phyloP scores from a whole-genome alignment of 2,329 filamentous ascomycete genomes.

The Hymenoscyphus salicellus region DNA sequence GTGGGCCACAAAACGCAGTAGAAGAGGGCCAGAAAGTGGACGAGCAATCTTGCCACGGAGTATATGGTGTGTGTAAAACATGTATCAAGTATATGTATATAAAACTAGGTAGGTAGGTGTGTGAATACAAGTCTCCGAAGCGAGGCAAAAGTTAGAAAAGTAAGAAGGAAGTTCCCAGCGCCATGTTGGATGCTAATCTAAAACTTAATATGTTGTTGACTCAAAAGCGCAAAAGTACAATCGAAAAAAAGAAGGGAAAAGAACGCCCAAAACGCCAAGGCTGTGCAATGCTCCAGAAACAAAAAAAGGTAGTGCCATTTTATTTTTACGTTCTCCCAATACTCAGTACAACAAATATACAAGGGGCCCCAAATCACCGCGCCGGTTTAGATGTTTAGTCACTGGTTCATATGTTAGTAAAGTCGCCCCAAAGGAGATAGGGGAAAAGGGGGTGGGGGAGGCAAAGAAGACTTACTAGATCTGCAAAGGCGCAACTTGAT shows the following conservation, averaged over 20 bases:
- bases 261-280: background rate
- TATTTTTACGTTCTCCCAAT: background rate
- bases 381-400: constrained; percentile 21
- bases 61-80: background rate
- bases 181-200: background rate
- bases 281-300: constrained; percentile 4
- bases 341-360: constrained; percentile 21
- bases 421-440: too few relatives aligned
- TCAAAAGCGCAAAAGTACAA: background rate
- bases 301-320: background rate
- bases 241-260: background rate
- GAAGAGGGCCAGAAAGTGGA: background rate
- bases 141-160: background rate
- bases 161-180: background rate
- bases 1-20: background rate
- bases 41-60: too few relatives aligned
- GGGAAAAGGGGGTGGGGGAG: background rate
- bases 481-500: constrained; percentile 91
- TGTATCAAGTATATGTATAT: background rate
- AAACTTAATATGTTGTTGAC: background rate
- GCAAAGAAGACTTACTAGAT: constrained; percentile 78
- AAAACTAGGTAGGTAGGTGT: background rate
- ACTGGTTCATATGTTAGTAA: constrained; percentile 20
- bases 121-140: background rate
- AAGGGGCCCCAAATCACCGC: constrained; percentile 11